Percentiles rank a stretch among this genome's conserved stretches.
Conservation (phyloP, 306 rosid species). For the Acacia confusa region DNA sequence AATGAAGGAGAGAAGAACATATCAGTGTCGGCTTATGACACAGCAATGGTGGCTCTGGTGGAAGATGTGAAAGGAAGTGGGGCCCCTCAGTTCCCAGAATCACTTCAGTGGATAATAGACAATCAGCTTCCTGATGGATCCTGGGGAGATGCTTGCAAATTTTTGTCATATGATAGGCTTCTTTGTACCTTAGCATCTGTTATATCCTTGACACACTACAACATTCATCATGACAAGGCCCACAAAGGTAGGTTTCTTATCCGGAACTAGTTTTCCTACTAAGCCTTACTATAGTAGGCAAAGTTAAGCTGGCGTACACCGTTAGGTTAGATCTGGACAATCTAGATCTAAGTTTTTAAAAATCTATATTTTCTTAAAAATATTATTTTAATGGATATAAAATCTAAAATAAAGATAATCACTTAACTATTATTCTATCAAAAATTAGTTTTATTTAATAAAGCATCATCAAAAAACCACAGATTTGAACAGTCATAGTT, state of each 20-base stretch:
- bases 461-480: too few species aligned
- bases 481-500: too few species aligned
- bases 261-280: too few species aligned
- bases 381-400: too few species aligned
- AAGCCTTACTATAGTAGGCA: too few species aligned
- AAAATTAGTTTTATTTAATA: too few species aligned
- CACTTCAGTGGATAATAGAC: conserved; percentile 53
- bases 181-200: conserved; percentile 61
- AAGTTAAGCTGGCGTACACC: too few species aligned
- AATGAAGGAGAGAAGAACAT: conserved; percentile 59
- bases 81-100: conserved; percentile 51
- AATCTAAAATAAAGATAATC: too few species aligned
- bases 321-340: too few species aligned
- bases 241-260: conserved; percentile 38
- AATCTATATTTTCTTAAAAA: too few species aligned
- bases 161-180: conserved; percentile 57
- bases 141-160: conserved; percentile 54
- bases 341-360: too few species aligned
- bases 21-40: conserved; percentile 53
- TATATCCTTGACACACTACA: conserved; percentile 47
- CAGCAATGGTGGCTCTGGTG: conserved; percentile 67
- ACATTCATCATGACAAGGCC: conserved; percentile 44
- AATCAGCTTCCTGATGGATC: conserved; percentile 65
- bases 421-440: too few species aligned
- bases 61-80: conserved; percentile 39